Evolutionary conservation across 495 filamentous ascomycete species (phyloP), one percentile per base, ranked within the genome.

Genomic region (Durotheca rogersii): DNA sequence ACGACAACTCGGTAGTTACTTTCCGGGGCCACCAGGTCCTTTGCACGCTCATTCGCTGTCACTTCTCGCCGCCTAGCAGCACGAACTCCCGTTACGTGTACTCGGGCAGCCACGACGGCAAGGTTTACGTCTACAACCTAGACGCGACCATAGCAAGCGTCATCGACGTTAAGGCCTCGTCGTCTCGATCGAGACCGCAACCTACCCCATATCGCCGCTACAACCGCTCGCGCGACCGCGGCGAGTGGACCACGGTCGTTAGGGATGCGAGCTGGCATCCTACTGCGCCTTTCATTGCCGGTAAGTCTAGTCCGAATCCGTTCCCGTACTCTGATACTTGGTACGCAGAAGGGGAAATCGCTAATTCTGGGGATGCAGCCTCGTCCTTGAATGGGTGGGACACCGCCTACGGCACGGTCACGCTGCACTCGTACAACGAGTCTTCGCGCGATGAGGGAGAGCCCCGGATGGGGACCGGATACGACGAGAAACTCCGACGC

Each of bases 191-290:
- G 20, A 12, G 43, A 21, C 20, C 53, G 10, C 36, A 41, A 6
- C 41, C 57, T 0, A 36, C 46, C 2, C 35, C 54, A 4, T 42
- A 56, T 9, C 48, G 55, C 27, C 69, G 72, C 32, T 61, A 60
- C 27, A 60, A 64, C 18, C 64, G 66, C 11, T 67, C 71, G 11
- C 67, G 74, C 20, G 45, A 63, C 25, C n/a, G 34, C 29, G 44
- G 39, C 2, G 57, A 45, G 2, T 92, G 88, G 86, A 77, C 77
- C 62, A 91, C 90, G 1, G 86, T 90, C 51, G 90, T 97, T 29
- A 80, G 93, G 43, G 93, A 98, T 77, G 90, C 87, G 17, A 89
- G 86, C 56, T 98, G 93, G 93, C 93, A 97, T 76, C 93, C 93
- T 1, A 84, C 80, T 65, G 89, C 88, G 10, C 90, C 92, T 2